Evolutionary conservation across 305 asterid genomes (phyloP).

Genomic region (Fraxinus latifolia): DNA sequence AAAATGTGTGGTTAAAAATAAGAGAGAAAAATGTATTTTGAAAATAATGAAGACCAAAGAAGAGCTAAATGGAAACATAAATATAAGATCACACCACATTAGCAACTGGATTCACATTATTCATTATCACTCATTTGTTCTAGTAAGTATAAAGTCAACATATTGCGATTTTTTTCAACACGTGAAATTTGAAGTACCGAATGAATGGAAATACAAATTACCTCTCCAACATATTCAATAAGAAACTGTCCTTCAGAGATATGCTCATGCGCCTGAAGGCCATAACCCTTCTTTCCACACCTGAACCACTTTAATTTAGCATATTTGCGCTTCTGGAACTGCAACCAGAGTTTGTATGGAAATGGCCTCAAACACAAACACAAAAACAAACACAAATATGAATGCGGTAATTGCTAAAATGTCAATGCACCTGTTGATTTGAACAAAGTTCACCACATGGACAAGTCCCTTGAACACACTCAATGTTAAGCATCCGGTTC

Average conservation of each 20-base stretch:
- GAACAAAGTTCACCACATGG: conserved; percentile 88
- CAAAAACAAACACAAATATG: conserved; percentile 11
- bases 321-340: conserved; percentile 82
- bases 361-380: conserved; percentile 13
- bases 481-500: conserved; percentile 86
- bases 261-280: conserved; percentile 67
- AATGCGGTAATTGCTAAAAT: conserved; percentile 15
- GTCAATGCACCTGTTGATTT: conserved; percentile 66
- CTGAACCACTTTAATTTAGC: conserved; percentile 64
- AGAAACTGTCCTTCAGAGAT: conserved; percentile 78
- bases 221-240: conserved; percentile 97
- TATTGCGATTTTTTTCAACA: conserved; percentile 14
- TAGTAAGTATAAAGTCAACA: conserved; percentile 12
- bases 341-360: conserved; percentile 35
- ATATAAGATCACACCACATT: not conserved
- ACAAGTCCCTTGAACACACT: conserved; percentile 78
- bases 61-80: not conserved
- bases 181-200: conserved; percentile 1
- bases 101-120: conserved; percentile 3
- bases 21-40: too few species aligned
- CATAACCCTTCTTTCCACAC: conserved; percentile 93
- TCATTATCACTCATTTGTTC: conserved; percentile 23
- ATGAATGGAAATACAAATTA: conserved; percentile 30
- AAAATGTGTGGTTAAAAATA: too few species aligned
- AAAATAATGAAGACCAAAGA: too few species aligned